A percentile compares a stretch with the other conserved stretches of the same genome.
Evolutionary conservation across 2,329 filamentous ascomycete genomes (phyloP).

Genomic region (Dactylellina leptospora): DNA sequence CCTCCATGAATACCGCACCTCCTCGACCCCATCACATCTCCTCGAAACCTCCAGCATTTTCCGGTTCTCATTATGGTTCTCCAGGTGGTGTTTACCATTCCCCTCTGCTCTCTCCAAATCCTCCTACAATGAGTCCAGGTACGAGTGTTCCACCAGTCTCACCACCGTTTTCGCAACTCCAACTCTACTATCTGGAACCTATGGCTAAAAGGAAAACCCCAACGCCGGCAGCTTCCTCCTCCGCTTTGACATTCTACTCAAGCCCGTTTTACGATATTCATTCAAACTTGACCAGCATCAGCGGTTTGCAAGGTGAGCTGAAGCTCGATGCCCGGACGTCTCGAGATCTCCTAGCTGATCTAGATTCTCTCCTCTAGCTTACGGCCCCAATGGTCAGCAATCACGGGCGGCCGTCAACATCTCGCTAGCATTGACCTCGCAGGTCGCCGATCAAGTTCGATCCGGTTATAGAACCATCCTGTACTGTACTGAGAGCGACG

Average conservation of each 20-base stretch:
- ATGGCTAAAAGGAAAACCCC: constrained; percentile 38
- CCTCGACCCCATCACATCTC: constrained; percentile 17
- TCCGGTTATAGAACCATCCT: constrained; percentile 29
- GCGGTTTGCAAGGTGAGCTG: constrained; percentile 24
- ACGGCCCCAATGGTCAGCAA: not conserved
- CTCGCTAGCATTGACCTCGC: constrained; percentile 8
- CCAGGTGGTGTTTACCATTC: constrained; percentile 32
- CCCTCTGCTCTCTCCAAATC: constrained; percentile 52
- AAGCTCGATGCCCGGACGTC: no score
- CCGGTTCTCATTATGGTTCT: constrained; percentile 8
- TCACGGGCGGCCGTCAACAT: constrained; percentile 22
- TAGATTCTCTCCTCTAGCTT: constrained; percentile 13
- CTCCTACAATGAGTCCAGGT: constrained; percentile 35
- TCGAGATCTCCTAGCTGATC: not conserved
- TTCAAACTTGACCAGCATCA: constrained; percentile 65
- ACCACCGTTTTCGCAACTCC: constrained; percentile 23
- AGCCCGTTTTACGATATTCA: constrained; percentile 86
- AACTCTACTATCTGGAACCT: constrained; percentile 46
- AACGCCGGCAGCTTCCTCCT: constrained; percentile 56
- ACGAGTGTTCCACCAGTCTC: constrained; percentile 31
- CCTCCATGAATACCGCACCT: constrained; percentile 32
- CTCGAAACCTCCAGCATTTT: constrained; percentile 15
- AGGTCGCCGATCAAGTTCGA: constrained; percentile 19
- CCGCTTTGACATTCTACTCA: constrained; percentile 70
- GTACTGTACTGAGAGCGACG: constrained; percentile 39